These are phyloP conservation scores for Annulohypoxylon stygium DNA, from an alignment of 495 filamentous ascomycete species.

Conservation along the genomic window DNA sequence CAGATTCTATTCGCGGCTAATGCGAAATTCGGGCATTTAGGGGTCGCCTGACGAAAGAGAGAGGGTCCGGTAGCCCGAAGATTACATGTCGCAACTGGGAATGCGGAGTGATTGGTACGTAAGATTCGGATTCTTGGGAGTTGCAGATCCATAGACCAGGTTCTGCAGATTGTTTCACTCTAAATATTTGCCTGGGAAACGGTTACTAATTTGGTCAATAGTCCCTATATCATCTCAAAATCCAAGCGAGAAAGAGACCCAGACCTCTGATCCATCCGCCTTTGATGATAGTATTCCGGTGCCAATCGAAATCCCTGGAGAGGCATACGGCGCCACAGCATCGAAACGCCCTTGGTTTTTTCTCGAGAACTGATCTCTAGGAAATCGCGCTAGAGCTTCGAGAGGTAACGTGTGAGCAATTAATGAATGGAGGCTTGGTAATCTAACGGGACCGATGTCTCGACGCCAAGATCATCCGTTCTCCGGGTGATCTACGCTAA, in stretches of 20 bases:
- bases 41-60: slow-evolving; percentile 80
- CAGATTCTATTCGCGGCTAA: slow-evolving; percentile 31
- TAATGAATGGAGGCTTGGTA: slow-evolving; percentile 21
- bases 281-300: slow-evolving; percentile 74
- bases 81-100: slow-evolving; percentile 96
- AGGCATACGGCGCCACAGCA: slow-evolving; percentile 46
- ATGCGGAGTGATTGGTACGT: slow-evolving; percentile 78
- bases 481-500: slow-evolving; percentile 32
- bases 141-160: not conserved
- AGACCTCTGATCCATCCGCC: slow-evolving; percentile 55
- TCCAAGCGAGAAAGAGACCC: slow-evolving; percentile 15
- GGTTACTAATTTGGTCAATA: slow-evolving; percentile 27
- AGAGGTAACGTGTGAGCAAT: slow-evolving; percentile 10
- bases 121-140: slow-evolving; percentile 4
- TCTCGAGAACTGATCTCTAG: slow-evolving; percentile 39
- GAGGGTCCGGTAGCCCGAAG: slow-evolving; percentile 71
- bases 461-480: slow-evolving; percentile 18
- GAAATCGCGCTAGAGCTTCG: slow-evolving; percentile 4
- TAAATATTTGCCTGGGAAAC: not conserved
- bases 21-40: slow-evolving; percentile 49
- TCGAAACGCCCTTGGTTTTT: slow-evolving; percentile 50
- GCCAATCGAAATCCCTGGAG: slow-evolving; percentile 68
- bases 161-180: not conserved
- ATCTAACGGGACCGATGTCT: slow-evolving; percentile 15
- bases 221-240: slow-evolving; percentile 29